A percentile compares a stretch with the other conserved stretches of the same genome.
These are phyloP conservation scores for Paramecium primaurelia DNA, from an alignment of 73 alveolate species.

Conservation along the genomic window DNA sequence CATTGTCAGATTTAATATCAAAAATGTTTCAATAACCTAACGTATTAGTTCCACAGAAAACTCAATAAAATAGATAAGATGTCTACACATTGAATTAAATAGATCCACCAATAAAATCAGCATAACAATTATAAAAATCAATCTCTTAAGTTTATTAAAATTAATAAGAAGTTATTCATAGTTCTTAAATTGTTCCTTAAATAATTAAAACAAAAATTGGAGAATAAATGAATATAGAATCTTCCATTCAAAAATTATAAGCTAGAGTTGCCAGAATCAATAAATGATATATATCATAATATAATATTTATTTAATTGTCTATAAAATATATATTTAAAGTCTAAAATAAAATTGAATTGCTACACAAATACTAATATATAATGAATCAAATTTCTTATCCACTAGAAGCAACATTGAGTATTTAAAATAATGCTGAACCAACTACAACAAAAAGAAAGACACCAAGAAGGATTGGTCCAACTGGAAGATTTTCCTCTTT, in stretches of 20 bases:
- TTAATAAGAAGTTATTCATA: not conserved
- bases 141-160: not conserved
- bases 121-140: not conserved
- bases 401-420: conserved; percentile 54
- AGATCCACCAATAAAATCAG: not conserved
- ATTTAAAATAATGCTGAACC: conserved; percentile 84
- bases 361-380: not conserved
- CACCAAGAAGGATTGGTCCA: conserved; percentile 82
- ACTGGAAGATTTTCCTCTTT: conserved; percentile 80
- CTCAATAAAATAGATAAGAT: not conserved
- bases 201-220: not conserved
- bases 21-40: not conserved
- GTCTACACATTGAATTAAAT: not conserved
- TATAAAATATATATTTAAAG: not conserved
- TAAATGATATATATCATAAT: not conserved
- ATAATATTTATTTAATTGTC: not conserved
- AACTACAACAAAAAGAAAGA: conserved; percentile 78
- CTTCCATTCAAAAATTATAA: not conserved
- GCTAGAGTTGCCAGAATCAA: not conserved
- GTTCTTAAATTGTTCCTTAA: not conserved
- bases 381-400: not conserved
- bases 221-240: not conserved
- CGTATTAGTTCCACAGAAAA: not conserved
- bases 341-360: not conserved
- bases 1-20: not conserved